phyloP scores from a whole-genome alignment of 1,284 basidiomycete species.

The Apiotrichum domesticum region DNA sequence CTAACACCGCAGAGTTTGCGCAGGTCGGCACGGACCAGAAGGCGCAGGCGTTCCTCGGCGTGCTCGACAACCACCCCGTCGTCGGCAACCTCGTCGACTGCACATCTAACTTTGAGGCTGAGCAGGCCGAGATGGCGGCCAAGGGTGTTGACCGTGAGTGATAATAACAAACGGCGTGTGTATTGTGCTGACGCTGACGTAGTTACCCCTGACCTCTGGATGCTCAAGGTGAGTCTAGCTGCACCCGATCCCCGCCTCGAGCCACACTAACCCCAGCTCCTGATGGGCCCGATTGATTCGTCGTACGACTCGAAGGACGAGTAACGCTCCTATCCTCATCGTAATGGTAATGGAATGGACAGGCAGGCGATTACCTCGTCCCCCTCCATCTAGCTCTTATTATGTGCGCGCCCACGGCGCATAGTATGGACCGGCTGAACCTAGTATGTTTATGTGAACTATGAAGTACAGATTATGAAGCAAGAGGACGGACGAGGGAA shows the following conservation, averaged over 20 bases:
- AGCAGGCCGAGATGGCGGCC: slow-evolving; percentile 46
- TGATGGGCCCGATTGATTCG: slow-evolving; percentile 35
- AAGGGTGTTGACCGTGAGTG: slow-evolving; percentile 23
- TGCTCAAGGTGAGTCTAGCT: slow-evolving; percentile 32
- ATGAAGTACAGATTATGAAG: too few relatives aligned
- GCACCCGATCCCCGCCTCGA: neutral
- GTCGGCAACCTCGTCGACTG: slow-evolving; percentile 47
- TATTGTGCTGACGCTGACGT: neutral
- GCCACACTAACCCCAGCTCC: slow-evolving; percentile 10
- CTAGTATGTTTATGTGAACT: too few relatives aligned
- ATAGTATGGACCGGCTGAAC: too few relatives aligned
- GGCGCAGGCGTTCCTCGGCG: slow-evolving; percentile 47
- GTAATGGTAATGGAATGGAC: too few relatives aligned
- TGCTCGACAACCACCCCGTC: slow-evolving; percentile 47
- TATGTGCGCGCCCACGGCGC: too few relatives aligned
- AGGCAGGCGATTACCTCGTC: too few relatives aligned
- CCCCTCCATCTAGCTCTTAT: too few relatives aligned
- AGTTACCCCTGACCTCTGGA: slow-evolving; percentile 35
- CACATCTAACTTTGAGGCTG: slow-evolving; percentile 47
- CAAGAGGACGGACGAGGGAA: too few relatives aligned
- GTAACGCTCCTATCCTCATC: neutral
- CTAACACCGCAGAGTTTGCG: slow-evolving; percentile 39
- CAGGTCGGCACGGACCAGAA: slow-evolving; percentile 49
- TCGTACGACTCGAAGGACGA: slow-evolving; percentile 41
- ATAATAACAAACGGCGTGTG: neutral